Conservation (phyloP, 23 red algal genomes). For the Gracilaria caudata region DNA sequence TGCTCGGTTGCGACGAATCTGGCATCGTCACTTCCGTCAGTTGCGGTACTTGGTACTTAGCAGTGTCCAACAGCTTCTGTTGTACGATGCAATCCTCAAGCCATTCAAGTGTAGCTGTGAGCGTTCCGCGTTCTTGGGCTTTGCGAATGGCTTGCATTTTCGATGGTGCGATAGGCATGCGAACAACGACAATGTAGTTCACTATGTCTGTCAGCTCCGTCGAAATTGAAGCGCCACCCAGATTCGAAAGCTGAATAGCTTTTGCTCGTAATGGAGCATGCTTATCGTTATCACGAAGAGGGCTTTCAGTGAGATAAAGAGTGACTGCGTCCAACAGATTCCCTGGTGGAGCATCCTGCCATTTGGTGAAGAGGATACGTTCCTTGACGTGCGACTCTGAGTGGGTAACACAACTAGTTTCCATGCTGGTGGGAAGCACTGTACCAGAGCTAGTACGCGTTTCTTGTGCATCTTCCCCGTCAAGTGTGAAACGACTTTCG, state of each 20-base stretch:
- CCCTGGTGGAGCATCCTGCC: neutral
- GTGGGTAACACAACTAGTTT: neutral
- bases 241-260: constrained; percentile 31
- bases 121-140: constrained; percentile 23
- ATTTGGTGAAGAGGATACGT: neutral
- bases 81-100: constrained; percentile 47
- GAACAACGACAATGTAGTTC: constrained; percentile 56
- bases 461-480: neutral
- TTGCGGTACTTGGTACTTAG: constrained; percentile 2
- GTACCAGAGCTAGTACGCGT: neutral
- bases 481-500: constrained; percentile 17
- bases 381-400: neutral
- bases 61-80: constrained; percentile 25
- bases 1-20: constrained; percentile 16
- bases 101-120: constrained; percentile 30
- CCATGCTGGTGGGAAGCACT: neutral
- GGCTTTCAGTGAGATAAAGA: constrained; percentile 53
- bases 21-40: neutral
- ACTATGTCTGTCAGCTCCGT: constrained; percentile 21
- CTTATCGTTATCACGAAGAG: constrained; percentile 19
- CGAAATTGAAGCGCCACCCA: constrained; percentile 33
- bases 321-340: constrained; percentile 22
- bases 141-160: constrained; percentile 9
- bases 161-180: constrained; percentile 31
- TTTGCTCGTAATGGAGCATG: constrained; percentile 57